Conservation (phyloP, 176 grass and related monocot genomes). For the Ananas comosus region DNA sequence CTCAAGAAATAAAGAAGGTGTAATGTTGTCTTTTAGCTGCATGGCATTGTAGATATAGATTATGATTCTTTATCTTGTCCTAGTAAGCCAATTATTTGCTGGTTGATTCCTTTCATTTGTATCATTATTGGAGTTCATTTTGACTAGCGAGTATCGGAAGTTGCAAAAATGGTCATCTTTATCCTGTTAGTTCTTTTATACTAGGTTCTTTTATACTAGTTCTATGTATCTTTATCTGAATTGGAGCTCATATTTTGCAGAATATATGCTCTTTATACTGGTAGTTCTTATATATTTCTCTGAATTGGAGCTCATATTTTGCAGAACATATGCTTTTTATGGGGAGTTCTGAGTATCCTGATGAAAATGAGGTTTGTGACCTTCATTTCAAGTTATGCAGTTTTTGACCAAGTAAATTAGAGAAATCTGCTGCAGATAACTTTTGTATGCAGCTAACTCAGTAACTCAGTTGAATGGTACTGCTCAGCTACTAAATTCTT, state of each 20-base stretch:
- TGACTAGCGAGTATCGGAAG: neutral
- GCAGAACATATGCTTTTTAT: slow-evolving; percentile 99
- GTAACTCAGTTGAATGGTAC: too few species aligned
- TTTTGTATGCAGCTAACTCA: too few species aligned
- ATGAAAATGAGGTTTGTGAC: slow-evolving; percentile 91
- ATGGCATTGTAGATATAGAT: too few species aligned
- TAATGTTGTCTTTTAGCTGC: too few species aligned
- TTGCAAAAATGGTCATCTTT: neutral
- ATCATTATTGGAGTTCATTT: neutral
- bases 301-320: slow-evolving; percentile 23
- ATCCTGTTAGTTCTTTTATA: too few species aligned
- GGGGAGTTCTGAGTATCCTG: slow-evolving; percentile 95
- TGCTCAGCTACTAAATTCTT: too few species aligned
- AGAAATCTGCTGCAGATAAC: too few species aligned
- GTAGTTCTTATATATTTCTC: slow-evolving; percentile 2
- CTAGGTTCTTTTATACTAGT: neutral
- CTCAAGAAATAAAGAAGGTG: too few species aligned
- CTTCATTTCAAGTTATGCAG: neutral
- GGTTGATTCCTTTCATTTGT: too few species aligned
- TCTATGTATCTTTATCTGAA: neutral
- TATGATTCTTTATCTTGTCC: too few species aligned
- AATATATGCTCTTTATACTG: slow-evolving; percentile 1
- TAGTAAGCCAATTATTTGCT: too few species aligned
- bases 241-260: slow-evolving; percentile 10
- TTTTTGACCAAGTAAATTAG: too few species aligned